These are phyloP conservation scores for Penicillium riverlandense DNA, from an alignment of 495 filamentous ascomycete genomes.

Conservation along the genomic window DNA sequence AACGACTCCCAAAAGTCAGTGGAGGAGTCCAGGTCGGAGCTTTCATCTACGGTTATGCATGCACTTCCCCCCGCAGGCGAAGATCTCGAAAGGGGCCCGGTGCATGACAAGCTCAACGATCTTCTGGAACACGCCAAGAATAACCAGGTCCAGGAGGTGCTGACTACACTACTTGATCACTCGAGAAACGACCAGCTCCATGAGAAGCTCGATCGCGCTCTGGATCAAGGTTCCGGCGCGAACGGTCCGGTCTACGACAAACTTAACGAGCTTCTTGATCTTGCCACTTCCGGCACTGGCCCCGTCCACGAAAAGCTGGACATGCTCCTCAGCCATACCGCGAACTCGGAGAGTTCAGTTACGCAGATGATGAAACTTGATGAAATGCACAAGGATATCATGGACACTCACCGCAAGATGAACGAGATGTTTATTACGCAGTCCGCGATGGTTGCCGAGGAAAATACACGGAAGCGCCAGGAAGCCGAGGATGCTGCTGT, in stretches of 20 bases:
- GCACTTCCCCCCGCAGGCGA: slow-evolving; percentile 40
- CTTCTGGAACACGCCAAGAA: slow-evolving; percentile 56
- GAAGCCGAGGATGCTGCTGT: slow-evolving; percentile 76
- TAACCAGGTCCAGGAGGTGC: slow-evolving; percentile 63
- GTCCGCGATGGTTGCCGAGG: slow-evolving; percentile 67
- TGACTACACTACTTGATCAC: slow-evolving; percentile 69
- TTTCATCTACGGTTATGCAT: slow-evolving; percentile 47
- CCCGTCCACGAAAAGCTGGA: slow-evolving; percentile 70
- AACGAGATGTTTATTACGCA: slow-evolving; percentile 79
- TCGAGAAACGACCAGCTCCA: slow-evolving; percentile 38
- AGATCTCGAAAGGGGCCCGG: slow-evolving; percentile 58
- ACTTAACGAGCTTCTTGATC: slow-evolving; percentile 55
- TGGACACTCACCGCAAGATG: slow-evolving; percentile 76
- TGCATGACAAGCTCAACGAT: slow-evolving; percentile 82
- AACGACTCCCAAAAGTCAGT: slow-evolving; percentile 51
- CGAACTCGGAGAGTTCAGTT: slow-evolving; percentile 19
- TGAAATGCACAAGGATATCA: slow-evolving; percentile 83
- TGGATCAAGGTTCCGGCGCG: slow-evolving; percentile 46
- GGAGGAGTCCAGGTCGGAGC: slow-evolving; percentile 43
- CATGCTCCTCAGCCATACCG: slow-evolving; percentile 23
- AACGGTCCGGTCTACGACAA: slow-evolving; percentile 46
- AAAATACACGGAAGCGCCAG: slow-evolving; percentile 70
- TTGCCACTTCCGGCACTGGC: slow-evolving; percentile 42
- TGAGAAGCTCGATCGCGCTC: slow-evolving; percentile 45
- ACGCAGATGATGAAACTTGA: slow-evolving; percentile 71